Evolutionary conservation across 2,329 filamentous ascomycete genomes (phyloP).

Genomic region (Fusarium pseudograminearum): DNA sequence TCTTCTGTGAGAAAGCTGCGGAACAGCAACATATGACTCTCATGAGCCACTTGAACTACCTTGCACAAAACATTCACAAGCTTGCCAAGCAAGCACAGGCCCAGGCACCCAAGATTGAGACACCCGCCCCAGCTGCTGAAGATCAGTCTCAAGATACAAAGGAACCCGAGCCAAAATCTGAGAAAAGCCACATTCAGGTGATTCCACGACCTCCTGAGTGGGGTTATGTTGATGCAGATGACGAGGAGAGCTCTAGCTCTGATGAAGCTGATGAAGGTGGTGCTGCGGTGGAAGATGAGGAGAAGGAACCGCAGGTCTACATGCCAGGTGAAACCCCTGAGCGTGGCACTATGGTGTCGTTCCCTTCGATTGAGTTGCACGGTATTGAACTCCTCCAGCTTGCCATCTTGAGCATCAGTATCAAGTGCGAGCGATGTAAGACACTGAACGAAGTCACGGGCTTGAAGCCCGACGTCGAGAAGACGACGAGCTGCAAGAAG

Average conservation of each 20-base stretch:
- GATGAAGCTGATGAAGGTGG: conserved; percentile 59
- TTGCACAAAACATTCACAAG: conserved; percentile 76
- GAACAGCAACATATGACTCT: conserved; percentile 71
- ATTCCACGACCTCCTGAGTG: conserved; percentile 85
- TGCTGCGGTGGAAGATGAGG: conserved; percentile 53
- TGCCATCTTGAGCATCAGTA: conserved; percentile 72
- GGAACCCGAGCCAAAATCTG: conserved; percentile 30
- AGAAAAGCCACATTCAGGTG: conserved; percentile 74
- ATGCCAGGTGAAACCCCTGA: conserved; percentile 59
- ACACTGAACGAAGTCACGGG: conserved; percentile 76
- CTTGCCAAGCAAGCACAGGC: conserved; percentile 70
- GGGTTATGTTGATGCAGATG: conserved; percentile 61
- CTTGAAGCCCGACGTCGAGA: conserved; percentile 67
- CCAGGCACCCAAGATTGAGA: conserved; percentile 52
- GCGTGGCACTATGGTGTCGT: conserved; percentile 80
- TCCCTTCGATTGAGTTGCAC: conserved; percentile 81
- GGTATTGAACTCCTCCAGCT: conserved; percentile 82
- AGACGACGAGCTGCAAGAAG: conserved; percentile 68
- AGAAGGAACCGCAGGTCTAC: conserved; percentile 35
- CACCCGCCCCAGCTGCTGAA: conserved; percentile 21
- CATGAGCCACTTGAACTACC: conserved; percentile 80
- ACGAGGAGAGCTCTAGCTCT: conserved; percentile 61
- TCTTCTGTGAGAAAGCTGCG: conserved; percentile 70
- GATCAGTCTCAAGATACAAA: conserved; percentile 7
- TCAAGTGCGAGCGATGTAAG: conserved; percentile 85